A percentile compares a stretch with the other conserved stretches of the same genome.
phyloP scores from a whole-genome alignment of 2,329 filamentous ascomycete species.

The Beauveria sp. region DNA sequence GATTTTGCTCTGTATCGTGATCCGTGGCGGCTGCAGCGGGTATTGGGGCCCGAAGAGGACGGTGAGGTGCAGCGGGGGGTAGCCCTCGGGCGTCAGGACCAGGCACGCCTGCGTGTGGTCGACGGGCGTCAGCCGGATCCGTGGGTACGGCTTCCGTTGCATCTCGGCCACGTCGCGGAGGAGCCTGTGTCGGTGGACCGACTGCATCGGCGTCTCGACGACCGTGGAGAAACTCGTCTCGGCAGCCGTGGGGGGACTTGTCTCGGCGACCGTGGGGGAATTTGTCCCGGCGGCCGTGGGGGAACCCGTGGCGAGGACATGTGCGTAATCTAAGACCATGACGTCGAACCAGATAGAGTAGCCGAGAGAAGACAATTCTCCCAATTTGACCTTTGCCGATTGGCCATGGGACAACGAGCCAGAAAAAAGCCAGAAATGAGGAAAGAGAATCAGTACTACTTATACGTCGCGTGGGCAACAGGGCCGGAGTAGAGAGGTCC shows the following conservation, averaged over 20 bases:
- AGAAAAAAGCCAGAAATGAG: background rate
- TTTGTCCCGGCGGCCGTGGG: background rate
- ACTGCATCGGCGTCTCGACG: background rate
- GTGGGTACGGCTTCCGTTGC: conserved; percentile 36
- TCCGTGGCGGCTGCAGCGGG: conserved; percentile 29
- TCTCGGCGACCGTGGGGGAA: no score
- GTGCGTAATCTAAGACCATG: background rate
- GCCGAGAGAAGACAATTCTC: background rate
- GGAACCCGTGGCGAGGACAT: background rate
- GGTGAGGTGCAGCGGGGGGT: conserved; percentile 34
- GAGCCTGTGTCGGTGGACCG: conserved; percentile 19
- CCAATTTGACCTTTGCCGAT: background rate
- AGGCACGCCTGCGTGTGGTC: conserved; percentile 33
- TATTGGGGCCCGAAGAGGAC: conserved; percentile 28
- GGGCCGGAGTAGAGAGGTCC: background rate
- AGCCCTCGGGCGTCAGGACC: conserved; percentile 32
- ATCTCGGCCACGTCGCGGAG: conserved; percentile 39
- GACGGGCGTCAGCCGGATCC: conserved; percentile 31
- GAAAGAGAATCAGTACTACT: background rate
- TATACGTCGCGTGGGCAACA: background rate
- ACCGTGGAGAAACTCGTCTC: no score
- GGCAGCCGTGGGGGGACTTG: no score
- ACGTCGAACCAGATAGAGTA: background rate
- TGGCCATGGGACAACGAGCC: background rate
- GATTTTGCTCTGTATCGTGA: conserved; percentile 33